Conservation (phyloP, 106 monocot genomes). For the Allium sativum region DNA sequence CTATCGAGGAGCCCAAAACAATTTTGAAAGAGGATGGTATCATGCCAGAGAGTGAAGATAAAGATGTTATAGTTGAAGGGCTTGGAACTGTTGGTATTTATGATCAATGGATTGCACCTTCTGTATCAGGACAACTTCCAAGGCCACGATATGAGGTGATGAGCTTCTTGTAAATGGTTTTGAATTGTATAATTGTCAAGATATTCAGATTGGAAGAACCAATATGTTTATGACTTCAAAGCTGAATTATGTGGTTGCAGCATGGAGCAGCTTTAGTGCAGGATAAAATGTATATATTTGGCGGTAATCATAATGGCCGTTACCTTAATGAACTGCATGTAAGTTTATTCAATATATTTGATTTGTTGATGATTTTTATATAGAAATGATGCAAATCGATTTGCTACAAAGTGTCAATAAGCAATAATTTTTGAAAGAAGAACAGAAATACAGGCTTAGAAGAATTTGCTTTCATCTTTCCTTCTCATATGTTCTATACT, state of each 20-base stretch:
- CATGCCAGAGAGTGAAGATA: conserved; percentile 59
- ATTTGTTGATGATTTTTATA: neutral
- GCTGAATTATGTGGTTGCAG: conserved; percentile 25
- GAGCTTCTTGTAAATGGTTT: neutral
- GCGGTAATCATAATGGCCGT: conserved; percentile 96
- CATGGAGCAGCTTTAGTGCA: conserved; percentile 89
- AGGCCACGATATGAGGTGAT: conserved; percentile 83
- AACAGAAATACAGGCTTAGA: too few relatives aligned
- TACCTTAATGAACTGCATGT: conserved; percentile 97
- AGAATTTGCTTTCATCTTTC: neutral
- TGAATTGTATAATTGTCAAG: neutral
- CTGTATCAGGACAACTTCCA: conserved; percentile 69
- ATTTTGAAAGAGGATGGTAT: conserved; percentile 67
- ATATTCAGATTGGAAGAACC: neutral
- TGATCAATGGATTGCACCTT: conserved; percentile 82
- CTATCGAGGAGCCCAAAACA: conserved; percentile 47
- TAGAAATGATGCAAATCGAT: neutral
- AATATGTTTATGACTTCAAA: neutral
- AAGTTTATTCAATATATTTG: neutral
- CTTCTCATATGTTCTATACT: neutral
- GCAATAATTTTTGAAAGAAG: neutral
- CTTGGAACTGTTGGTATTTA: conserved; percentile 60
- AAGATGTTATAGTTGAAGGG: conserved; percentile 74
- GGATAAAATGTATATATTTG: conserved; percentile 96
- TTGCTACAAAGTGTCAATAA: neutral